Conservation (phyloP, 768 basidiomycete genomes). For the Cyathus striatus region DNA sequence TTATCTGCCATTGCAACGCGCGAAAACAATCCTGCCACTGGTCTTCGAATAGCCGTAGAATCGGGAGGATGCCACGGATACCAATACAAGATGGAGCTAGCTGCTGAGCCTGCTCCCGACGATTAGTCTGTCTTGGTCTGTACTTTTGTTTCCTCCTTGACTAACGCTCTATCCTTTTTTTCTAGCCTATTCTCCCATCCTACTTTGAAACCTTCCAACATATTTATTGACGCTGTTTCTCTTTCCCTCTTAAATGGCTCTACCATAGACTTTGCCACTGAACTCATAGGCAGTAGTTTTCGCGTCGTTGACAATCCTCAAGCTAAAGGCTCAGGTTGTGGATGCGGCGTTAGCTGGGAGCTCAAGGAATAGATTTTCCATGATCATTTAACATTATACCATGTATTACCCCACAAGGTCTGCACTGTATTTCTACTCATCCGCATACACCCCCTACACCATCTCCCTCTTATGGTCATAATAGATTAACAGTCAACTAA, state of each 20-base stretch:
- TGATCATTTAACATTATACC: neutral
- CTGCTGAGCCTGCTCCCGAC: conserved; percentile 53
- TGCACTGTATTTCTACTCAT: neutral
- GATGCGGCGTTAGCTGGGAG: conserved; percentile 97
- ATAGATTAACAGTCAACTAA: neutral
- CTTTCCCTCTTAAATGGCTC: conserved; percentile 82
- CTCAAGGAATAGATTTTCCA: conserved; percentile 44
- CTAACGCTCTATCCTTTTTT: conserved; percentile 3
- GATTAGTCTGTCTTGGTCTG: conserved; percentile 68
- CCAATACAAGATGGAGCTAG: conserved; percentile 89
- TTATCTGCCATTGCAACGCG: conserved; percentile 62
- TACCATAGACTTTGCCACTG: conserved; percentile 87
- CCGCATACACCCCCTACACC: no score
- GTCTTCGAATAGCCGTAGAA: conserved; percentile 80
- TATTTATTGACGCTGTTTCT: conserved; percentile 85
- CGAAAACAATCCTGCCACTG: conserved; percentile 57
- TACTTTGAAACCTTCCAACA: conserved; percentile 61
- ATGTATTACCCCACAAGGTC: neutral
- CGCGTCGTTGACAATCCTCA: conserved; percentile 82
- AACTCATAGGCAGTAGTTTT: conserved; percentile 93
- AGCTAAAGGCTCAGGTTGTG: conserved; percentile 85
- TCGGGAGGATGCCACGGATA: conserved; percentile 97
- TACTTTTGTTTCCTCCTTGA: neutral
- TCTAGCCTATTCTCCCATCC: conserved; percentile 71
- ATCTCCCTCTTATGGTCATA: no score